Conservation (phyloP, 371 early-diverging fungal genomes). For the Syncephalis plumigaleata region DNA sequence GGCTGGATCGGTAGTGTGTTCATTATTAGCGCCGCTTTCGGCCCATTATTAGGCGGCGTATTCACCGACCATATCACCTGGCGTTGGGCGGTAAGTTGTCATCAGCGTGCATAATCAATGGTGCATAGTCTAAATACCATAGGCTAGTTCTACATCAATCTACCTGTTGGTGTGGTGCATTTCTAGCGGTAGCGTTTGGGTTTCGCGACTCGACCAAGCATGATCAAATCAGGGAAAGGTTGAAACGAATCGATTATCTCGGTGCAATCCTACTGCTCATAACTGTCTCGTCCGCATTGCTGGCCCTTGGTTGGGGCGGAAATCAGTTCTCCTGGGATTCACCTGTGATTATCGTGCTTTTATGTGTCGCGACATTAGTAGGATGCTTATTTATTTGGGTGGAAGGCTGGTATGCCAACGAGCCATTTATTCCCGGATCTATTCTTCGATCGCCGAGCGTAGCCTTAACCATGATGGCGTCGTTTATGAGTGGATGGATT, state of each 20-base stretch:
- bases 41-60: slow-evolving; percentile 27
- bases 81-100: slow-evolving; percentile 11
- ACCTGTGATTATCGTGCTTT: slow-evolving; percentile 25
- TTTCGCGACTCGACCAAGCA: slow-evolving; percentile 21
- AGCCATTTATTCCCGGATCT: slow-evolving; percentile 29
- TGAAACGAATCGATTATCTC: slow-evolving; percentile 27
- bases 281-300: slow-evolving; percentile 27
- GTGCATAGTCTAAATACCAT: slow-evolving; percentile 14
- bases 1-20: slow-evolving; percentile 23
- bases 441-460: not conserved
- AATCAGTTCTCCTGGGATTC: slow-evolving; percentile 29
- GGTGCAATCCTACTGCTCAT: slow-evolving; percentile 28
- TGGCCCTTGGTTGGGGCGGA: slow-evolving; percentile 39
- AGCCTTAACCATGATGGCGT: not conserved
- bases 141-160: slow-evolving; percentile 35
- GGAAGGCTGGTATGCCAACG: slow-evolving; percentile 45
- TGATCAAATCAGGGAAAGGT: slow-evolving; percentile 17
- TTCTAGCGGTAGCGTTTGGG: slow-evolving; percentile 20
- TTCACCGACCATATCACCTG: slow-evolving; percentile 21
- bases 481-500: not conserved
- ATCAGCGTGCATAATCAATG: too few species aligned
- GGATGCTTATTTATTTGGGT: slow-evolving; percentile 17
- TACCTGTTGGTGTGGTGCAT: slow-evolving; percentile 29
- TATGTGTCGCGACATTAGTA: slow-evolving; percentile 16
- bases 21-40: slow-evolving; percentile 17